Conservation (phyloP, 345 rosid genomes). For the Erucastrum elatum region DNA sequence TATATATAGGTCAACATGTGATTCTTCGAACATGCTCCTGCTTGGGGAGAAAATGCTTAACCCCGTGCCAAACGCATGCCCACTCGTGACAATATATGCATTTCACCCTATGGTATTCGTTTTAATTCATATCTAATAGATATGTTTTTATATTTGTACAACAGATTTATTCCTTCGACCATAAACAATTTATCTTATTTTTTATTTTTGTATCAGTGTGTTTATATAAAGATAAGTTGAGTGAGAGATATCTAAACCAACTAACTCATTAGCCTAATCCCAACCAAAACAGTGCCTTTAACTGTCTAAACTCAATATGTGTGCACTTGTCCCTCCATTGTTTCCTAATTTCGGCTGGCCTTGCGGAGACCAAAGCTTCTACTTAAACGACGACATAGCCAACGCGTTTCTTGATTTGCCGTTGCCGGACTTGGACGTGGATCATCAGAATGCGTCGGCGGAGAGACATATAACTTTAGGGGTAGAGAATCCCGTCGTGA, state of each 20-base stretch:
- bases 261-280: conserved; percentile 28
- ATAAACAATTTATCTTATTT: not conserved
- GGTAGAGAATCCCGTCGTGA: not conserved
- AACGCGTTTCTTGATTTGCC: conserved; percentile 31
- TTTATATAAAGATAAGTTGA: conserved; percentile 11
- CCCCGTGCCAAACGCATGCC: conserved; percentile 32
- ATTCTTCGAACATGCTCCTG: conserved; percentile 16
- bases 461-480: not conserved
- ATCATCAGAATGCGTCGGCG: conserved; percentile 25
- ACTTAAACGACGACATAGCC: not conserved
- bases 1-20: conserved; percentile 22
- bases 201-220: not conserved
- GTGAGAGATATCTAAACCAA: conserved; percentile 20
- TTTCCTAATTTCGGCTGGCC: conserved; percentile 30
- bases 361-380: conserved; percentile 16
- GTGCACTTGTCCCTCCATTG: conserved; percentile 36
- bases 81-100: conserved; percentile 12
- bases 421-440: conserved; percentile 28
- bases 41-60: conserved; percentile 26
- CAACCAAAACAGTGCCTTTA: conserved; percentile 19
- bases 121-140: not conserved
- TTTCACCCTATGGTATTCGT: not conserved
- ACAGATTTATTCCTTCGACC: not conserved
- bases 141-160: not conserved
- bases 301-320: conserved; percentile 23